phyloP scores from a whole-genome alignment of 1,284 basidiomycete species.

The Golubevia pallescens region DNA sequence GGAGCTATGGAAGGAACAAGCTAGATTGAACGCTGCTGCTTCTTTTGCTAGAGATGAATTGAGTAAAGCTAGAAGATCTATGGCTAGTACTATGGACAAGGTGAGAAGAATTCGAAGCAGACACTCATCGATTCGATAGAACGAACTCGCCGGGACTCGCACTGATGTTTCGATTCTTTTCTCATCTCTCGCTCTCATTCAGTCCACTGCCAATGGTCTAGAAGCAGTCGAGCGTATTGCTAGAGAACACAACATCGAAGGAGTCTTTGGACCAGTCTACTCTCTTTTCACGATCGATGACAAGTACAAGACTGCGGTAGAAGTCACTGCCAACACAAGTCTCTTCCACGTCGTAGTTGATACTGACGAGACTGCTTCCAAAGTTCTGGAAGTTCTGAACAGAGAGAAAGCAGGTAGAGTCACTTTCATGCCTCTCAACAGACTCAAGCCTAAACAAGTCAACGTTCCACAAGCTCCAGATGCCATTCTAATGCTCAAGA shows the following conservation, averaged over 20 bases:
- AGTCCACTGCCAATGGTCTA: slow-evolving; percentile 89
- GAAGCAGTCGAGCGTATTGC: slow-evolving; percentile 83
- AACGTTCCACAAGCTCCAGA: slow-evolving; percentile 78
- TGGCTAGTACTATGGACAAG: slow-evolving; percentile 94
- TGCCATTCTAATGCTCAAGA: slow-evolving; percentile 78
- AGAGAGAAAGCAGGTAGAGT: slow-evolving; percentile 89
- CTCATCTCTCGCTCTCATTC: slow-evolving; percentile 6
- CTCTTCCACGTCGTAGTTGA: slow-evolving; percentile 98
- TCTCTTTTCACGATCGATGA: slow-evolving; percentile 90
- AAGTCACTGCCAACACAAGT: slow-evolving; percentile 91
- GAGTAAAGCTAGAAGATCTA: slow-evolving; percentile 74
- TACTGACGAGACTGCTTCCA: slow-evolving; percentile 86
- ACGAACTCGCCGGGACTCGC: slow-evolving; percentile 1
- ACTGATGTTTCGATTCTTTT: background rate
- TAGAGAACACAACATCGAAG: slow-evolving; percentile 74
- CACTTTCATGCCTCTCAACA: slow-evolving; percentile 97
- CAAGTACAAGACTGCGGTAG: slow-evolving; percentile 90
- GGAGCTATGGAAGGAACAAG: slow-evolving; percentile 75
- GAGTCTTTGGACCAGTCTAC: slow-evolving; percentile 91
- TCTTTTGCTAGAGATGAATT: slow-evolving; percentile 72
- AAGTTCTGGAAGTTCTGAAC: slow-evolving; percentile 88
- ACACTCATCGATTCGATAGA: background rate
- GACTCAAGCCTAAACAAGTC: slow-evolving; percentile 78
- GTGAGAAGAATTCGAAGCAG: slow-evolving; percentile 66
- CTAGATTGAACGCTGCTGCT: slow-evolving; percentile 72